Percentiles rank a stretch among this genome's conserved stretches.
These are phyloP conservation scores for Triticum monococcum DNA, from an alignment of 176 grass and related monocot genomes.

Conservation along the genomic window DNA sequence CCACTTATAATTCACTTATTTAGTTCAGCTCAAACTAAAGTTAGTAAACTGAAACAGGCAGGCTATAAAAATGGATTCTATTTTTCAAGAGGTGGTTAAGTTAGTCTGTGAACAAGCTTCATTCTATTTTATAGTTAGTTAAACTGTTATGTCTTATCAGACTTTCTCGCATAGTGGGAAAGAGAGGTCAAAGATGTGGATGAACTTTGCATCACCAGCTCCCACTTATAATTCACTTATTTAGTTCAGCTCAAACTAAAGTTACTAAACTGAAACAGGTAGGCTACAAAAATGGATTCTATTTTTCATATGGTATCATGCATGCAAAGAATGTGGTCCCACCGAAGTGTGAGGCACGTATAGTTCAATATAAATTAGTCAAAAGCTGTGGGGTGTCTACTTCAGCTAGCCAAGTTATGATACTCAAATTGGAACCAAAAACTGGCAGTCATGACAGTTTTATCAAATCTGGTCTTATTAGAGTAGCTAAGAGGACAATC, in stretches of 20 bases:
- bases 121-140: too few relatives aligned
- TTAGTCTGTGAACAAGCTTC: too few relatives aligned
- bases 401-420: constrained; percentile 24
- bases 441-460: neutral
- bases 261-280: neutral
- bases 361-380: neutral
- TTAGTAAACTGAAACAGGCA: too few relatives aligned
- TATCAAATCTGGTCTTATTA: constrained; percentile 21
- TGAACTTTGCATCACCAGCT: too few relatives aligned
- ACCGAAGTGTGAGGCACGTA: neutral
- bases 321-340: constrained; percentile 3
- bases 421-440: neutral
- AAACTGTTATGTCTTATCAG: too few relatives aligned
- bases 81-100: too few relatives aligned
- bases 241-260: neutral
- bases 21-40: too few relatives aligned
- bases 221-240: too few relatives aligned
- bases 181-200: too few relatives aligned
- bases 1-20: too few relatives aligned
- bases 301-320: constrained; percentile 14
- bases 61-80: too few relatives aligned
- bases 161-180: too few relatives aligned
- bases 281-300: neutral
- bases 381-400: neutral
- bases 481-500: constrained; percentile 28